Base-by-base conservation (phyloP, 1,284 basidiomycete species). In the Fomitopsis palustris region DNA sequence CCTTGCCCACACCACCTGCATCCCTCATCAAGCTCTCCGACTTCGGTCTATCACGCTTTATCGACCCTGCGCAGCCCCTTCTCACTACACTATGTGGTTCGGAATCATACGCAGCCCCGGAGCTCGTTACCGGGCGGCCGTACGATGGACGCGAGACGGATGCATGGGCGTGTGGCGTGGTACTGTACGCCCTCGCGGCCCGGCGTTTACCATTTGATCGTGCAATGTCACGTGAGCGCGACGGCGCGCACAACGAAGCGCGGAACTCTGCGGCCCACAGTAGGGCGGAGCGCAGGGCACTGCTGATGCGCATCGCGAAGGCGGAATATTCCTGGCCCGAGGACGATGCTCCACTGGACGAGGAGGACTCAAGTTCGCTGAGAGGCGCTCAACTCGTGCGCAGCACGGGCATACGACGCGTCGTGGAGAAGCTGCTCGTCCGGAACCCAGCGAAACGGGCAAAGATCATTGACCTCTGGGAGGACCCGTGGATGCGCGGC, bases 61-160 rank as follows among this genome's bases (percentile, higher is more conserved):
- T 96, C 64, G 86, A 88, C 61, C 83, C 86, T 0, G 76, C 80
- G 6, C 75, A 82, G 1, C 92, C 93, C 0, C 73, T 88, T 27
- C 79, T 96, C n/a, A 82, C 84, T 17, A 96, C 94, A 1, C 84
- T 94, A 1, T 97, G 95, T 71, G 95, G 95, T 3, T 92, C 88
- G 25, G 95, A 97, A 71, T 91, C 91, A 9, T 96, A 96, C 71
- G 93, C 94, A 1, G 93, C 93, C 7, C 95, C 94, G 0, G 94
- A 97, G 70, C 85, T 97, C 47, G 90, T 96, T 19, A 67, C 66
- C 19, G 85, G 83, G 21, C 81, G 80, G 58, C 70, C 78, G 51
- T 96, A 97, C 73, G 93, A 97, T 72, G 93, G 92, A 0, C 82
- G 92, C 8, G 82, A 89, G 70, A 96, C 93, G 55, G 95, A 97